Evolutionary conservation across 169 alveolate genomes (phyloP), one percentile per base, ranked within the genome.

Genomic region (Plasmodium malariae): DNA sequence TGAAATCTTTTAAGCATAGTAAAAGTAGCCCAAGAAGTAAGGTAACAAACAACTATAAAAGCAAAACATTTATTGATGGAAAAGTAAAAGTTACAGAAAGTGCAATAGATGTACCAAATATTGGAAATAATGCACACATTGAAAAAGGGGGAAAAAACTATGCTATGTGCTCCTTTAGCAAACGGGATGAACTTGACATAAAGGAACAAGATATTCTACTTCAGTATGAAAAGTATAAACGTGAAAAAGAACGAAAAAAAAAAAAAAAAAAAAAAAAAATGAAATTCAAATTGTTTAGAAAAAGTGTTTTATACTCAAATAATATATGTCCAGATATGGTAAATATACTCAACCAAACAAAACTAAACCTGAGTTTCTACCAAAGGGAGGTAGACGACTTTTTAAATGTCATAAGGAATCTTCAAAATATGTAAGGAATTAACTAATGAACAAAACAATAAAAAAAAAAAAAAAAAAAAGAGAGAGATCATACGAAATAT

Each of bases 341-440:
- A 36, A 65, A 21, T 34, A 19, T 69, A 11, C 49, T 63, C 21
- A 80, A 80, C 11, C 83, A 80, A 57, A 49, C 60, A n/a, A 80
- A 65, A n/a, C 28, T 65, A 70, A 80, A 59, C 30, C 48, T 80
- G 28, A 80, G 83, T 48, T 85, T 85, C 45, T 70, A 85, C 5
- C 80, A 85, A 62, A 59, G 92, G 43, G 92, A 85, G 34, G 62
- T 69, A 0, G 92, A 85, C 34, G 87, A 69, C 37, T 70, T 69
- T 54, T 69, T 85, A 63, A 55, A 40, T 40, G 92, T 85, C 67
- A 85, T 85, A 49, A 51, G 87, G 69, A 85, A 85, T 54, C 57
- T 85, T 34, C 92, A 85, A 40, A 69, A 85, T 59, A 69, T 85
- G 92, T 85, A 85, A 67, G 85, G 21, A 19, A 26, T 0, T 19